Conservation (phyloP, 208 protist species). For the Acanthamoeba healyi region DNA sequence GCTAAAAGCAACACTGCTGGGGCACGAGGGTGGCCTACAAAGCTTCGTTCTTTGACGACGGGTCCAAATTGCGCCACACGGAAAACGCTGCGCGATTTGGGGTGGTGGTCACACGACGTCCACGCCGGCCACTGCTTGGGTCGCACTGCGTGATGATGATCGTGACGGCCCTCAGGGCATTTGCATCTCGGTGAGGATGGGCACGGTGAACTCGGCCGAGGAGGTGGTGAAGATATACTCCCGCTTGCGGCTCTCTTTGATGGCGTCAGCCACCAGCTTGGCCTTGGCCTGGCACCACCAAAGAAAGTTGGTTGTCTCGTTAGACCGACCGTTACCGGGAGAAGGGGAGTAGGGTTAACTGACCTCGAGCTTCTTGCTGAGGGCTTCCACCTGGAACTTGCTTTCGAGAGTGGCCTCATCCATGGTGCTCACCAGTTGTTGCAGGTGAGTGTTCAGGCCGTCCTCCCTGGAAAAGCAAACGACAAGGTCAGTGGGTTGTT, state of each 20-base stretch:
- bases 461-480: background rate
- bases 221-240: constrained; percentile 43
- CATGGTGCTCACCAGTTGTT: constrained; percentile 47
- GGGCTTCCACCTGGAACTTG: constrained; percentile 42
- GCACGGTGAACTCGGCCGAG: constrained; percentile 27
- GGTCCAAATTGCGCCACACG: background rate
- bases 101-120: background rate
- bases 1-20: too few relatives aligned
- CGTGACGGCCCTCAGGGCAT: constrained; percentile 14
- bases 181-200: constrained; percentile 52
- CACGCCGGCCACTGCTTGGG: too few relatives aligned
- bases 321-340: background rate
- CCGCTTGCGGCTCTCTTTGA: constrained; percentile 56
- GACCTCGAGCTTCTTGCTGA: constrained; percentile 42
- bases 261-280: background rate
- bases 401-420: background rate
- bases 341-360: background rate
- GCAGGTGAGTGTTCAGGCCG: background rate
- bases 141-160: too few relatives aligned
- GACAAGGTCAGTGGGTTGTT: too few relatives aligned
- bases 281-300: background rate
- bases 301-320: too few relatives aligned
- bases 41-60: background rate
- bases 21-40: background rate
- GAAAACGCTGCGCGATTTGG: background rate